Evolutionary conservation across 441 rosid species (phyloP), one percentile per base, ranked within the genome.

Genomic region (Arabidopsis hybrid): DNA sequence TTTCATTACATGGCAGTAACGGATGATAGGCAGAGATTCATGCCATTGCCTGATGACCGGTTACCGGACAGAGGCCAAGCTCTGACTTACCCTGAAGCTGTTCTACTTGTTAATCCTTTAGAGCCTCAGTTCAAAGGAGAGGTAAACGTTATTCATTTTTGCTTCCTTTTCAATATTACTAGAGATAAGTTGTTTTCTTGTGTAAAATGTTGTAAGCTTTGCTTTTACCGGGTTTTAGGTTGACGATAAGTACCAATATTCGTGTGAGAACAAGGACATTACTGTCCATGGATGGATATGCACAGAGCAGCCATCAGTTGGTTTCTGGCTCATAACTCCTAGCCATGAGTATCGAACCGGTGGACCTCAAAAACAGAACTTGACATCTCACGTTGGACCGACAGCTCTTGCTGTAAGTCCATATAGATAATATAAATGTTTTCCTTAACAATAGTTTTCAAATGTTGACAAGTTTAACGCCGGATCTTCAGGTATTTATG

Each of bases 291-390:
- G 95, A 12, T 89, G 94, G 92, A 81, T 89, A 53, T 85, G 81
- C 67, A 82, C 79, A 0, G 83, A 85, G 45, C 67, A 78, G 18
- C 84, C 91, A 1, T 75, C 81, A 0, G 84, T 82, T 8, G 95
- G 95, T 29, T 87, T 89, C 80, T 89, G 95, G 95, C 83, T 78
- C 80, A 85, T 89, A 55, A 89, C 95, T 31, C 95, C 95, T 39
- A 87, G 88, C 73, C 59, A 81, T n/a, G 95, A 87, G 80, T 87
- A 82, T 68, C 84, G 86, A 43, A 77, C 92, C 0, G 92, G 89
- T 51, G 92, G 92, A 32, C 90, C 91, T 0, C 80, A 73, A 6
- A 89, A 89, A 63, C 95, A 86, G 75, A 89, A 85, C 67, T 82
- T 89, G 51, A 87, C 95, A 36, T 87, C 95, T 43, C 92, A 89